phyloP scores from a whole-genome alignment of 2,329 filamentous ascomycete species.

The Nemania sp. region DNA sequence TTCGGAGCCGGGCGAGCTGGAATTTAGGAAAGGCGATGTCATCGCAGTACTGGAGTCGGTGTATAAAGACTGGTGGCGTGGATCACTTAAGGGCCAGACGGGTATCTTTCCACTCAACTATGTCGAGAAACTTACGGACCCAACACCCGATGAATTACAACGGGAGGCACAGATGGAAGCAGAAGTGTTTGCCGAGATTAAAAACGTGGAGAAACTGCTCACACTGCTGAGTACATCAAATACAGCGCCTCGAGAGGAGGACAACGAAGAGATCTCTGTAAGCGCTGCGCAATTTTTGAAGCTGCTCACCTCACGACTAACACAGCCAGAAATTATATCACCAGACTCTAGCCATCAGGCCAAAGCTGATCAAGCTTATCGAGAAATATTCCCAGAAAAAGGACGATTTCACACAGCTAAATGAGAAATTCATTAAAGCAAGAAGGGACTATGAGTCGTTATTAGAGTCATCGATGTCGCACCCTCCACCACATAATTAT shows the following conservation, averaged over 20 bases:
- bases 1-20: constrained; percentile 89
- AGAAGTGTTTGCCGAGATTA: constrained; percentile 67
- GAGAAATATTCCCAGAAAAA: constrained; percentile 99
- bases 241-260: constrained; percentile 77
- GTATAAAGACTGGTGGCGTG: constrained; percentile 99
- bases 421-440: constrained; percentile 99
- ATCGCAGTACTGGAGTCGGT: constrained; percentile 97
- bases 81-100: constrained; percentile 88
- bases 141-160: constrained; percentile 90
- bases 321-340: constrained; percentile 73
- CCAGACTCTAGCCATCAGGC: constrained; percentile 88
- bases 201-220: constrained; percentile 71
- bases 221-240: constrained; percentile 88
- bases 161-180: constrained; percentile 94
- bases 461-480: constrained; percentile 95
- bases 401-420: constrained; percentile 97
- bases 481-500: constrained; percentile 80
- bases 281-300: constrained; percentile 30
- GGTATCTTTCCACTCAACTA: constrained; percentile 99
- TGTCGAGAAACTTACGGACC: constrained; percentile 94
- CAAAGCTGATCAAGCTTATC: constrained; percentile 96
- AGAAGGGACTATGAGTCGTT: constrained; percentile 93
- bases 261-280: constrained; percentile 95
- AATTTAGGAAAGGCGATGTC: constrained; percentile 95
- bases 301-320: constrained; percentile 38